Base-by-base conservation (phyloP, 2,329 filamentous ascomycete genomes). In the Diaporthe aspalathi region DNA sequence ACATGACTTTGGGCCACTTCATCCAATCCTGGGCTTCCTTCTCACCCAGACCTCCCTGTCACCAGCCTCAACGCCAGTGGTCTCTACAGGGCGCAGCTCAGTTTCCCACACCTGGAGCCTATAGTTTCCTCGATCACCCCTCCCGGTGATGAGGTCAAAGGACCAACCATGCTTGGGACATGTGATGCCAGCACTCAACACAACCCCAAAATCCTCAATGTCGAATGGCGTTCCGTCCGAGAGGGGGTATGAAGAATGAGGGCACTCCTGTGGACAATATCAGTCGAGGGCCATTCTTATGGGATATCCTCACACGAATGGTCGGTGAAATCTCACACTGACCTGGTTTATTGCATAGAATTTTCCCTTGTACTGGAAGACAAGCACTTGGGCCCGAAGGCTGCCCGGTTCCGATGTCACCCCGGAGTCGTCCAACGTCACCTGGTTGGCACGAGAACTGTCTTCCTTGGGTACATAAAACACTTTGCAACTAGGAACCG, bases 191-290 rank as follows among this genome's bases (percentile, higher is more conserved):
- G 72, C 52, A 35, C 72, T 73, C 62, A 67, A 70, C 2, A 73
- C 60, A 38, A 73, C 65, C 27, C 72, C 72, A n/a, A 73, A 73
- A 45, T 73, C 72, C n/a, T 73, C 72, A 32, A 73, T 73, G 43
- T 73, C 72, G 32, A 73, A 73, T 20, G 70, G 69, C 4, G 35
- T 52, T 5, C 72, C 72, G 24, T 73, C 68, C 11, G 72, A 73
- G 8, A 73, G 57, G 5, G 72, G 72, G 32, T 73, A 73, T 17
- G 72, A 73, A 4, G 72, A 73, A 53, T 73, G 72, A 17, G 72
- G 72, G 22, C 72, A 73, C 29, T 71, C 71, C 71, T 73, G 47
- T 16, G 6, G 6, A 11, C 2, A 3, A 11, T 5, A 3, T 72
- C 17, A 72, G 66, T 16, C 8, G 5, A 27, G 12, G 7, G 16